Evolutionary conservation across 352 stramenopile species (phyloP).

Genomic region (Globisporangium abappressorium): DNA sequence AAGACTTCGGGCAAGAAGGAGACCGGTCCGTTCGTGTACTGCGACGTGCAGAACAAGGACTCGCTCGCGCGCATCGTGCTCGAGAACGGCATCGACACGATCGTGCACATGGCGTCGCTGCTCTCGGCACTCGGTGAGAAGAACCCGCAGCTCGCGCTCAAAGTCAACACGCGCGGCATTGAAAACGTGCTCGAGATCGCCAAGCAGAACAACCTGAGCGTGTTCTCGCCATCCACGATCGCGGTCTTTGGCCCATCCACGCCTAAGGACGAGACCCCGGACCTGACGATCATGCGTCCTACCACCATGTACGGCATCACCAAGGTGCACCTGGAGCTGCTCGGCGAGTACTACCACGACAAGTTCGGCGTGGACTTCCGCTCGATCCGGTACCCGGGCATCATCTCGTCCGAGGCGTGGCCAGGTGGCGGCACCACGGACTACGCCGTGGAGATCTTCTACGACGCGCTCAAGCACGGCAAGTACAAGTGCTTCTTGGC

Average conservation of each 20-base stretch:
- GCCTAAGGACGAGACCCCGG: slow-evolving; percentile 79
- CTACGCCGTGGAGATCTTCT: slow-evolving; percentile 94
- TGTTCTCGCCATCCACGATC: slow-evolving; percentile 91
- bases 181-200: slow-evolving; percentile 91
- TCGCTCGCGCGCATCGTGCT: slow-evolving; percentile 78
- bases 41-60: slow-evolving; percentile 75
- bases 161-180: slow-evolving; percentile 87
- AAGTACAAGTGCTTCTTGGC: slow-evolving; percentile 89
- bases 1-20: slow-evolving; percentile 57
- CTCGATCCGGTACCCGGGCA: slow-evolving; percentile 88
- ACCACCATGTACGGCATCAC: slow-evolving; percentile 93
- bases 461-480: slow-evolving; percentile 84
- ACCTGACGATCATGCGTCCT: slow-evolving; percentile 89
- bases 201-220: slow-evolving; percentile 80
- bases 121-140: slow-evolving; percentile 89
- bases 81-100: slow-evolving; percentile 86
- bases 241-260: slow-evolving; percentile 88
- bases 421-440: slow-evolving; percentile 85
- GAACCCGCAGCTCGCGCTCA: slow-evolving; percentile 85
- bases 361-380: slow-evolving; percentile 91
- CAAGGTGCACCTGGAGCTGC: slow-evolving; percentile 89
- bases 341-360: slow-evolving; percentile 92
- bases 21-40: slow-evolving; percentile 68
- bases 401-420: slow-evolving; percentile 87
- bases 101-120: slow-evolving; percentile 90